Evolutionary conservation across 2,329 filamentous ascomycete species (phyloP).

Genomic region (Ceratocystis lukuohia): DNA sequence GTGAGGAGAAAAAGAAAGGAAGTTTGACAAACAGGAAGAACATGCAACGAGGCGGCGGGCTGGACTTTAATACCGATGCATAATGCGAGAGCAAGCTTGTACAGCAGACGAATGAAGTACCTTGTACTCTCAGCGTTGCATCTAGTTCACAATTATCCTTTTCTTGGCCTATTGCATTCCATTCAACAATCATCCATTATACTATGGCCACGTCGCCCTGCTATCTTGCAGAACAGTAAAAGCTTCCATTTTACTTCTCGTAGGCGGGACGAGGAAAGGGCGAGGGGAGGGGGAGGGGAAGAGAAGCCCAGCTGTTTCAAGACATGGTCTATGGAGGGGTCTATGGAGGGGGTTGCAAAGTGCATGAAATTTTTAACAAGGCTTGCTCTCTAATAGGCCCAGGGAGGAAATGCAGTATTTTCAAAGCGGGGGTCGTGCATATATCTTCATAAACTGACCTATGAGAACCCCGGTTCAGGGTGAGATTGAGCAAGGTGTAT

Average conservation of each 20-base stretch:
- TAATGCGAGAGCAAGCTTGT: neutral
- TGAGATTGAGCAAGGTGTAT: conserved; percentile 18
- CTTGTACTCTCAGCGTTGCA: conserved; percentile 7
- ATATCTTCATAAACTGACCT: conserved; percentile 10
- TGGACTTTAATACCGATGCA: neutral
- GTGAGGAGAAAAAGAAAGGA: conserved; percentile 9
- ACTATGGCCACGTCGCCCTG: conserved; percentile 7
- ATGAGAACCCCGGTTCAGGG: conserved; percentile 17
- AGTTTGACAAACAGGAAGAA: conserved; percentile 2
- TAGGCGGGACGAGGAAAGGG: neutral
- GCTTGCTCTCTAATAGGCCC: conserved; percentile 18
- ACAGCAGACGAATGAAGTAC: conserved; percentile 5
- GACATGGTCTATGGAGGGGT: conserved; percentile 7
- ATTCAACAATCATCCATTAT: neutral
- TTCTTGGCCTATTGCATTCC: neutral
- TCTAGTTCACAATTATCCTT: neutral
- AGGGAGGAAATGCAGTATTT: conserved; percentile 5
- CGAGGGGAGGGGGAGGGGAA: no score
- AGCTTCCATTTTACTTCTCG: neutral
- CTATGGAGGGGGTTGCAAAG: conserved; percentile 10
- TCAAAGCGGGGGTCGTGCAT: conserved; percentile 17
- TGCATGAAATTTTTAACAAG: conserved; percentile 13
- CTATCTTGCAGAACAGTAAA: neutral
- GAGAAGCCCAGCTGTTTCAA: neutral
- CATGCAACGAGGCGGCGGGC: neutral